Percentiles rank a stretch among this genome's conserved stretches.
Conservation (phyloP, 768 basidiomycete species). For the Suillus weaverae region DNA sequence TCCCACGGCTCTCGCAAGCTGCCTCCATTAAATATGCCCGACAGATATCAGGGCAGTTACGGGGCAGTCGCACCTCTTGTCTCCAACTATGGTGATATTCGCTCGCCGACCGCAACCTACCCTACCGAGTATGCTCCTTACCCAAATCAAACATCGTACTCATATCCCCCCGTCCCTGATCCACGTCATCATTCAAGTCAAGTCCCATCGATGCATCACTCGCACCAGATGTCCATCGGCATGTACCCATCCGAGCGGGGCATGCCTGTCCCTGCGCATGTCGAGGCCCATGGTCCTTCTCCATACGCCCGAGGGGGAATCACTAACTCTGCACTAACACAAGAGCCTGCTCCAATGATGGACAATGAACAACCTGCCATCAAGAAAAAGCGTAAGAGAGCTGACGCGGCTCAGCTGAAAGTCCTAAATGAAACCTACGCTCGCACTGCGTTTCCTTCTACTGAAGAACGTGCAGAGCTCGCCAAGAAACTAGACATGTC, state of each 20-base stretch:
- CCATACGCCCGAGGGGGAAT: conserved; percentile 49
- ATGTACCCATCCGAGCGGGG: conserved; percentile 34
- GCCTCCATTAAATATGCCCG: conserved; percentile 54
- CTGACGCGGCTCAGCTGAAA: conserved; percentile 76
- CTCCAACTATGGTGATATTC: conserved; percentile 45
- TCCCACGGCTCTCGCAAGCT: conserved; percentile 56
- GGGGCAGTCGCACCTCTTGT: conserved; percentile 37
- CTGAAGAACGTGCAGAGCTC: conserved; percentile 77
- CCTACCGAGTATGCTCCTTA: conserved; percentile 54
- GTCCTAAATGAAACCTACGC: conserved; percentile 78
- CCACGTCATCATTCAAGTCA: conserved; percentile 33
- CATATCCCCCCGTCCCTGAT: conserved; percentile 38
- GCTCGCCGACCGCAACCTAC: conserved; percentile 66
- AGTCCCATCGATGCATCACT: conserved; percentile 25
- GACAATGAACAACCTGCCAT: conserved; percentile 64
- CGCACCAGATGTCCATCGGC: conserved; percentile 30
- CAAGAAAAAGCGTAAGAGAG: conserved; percentile 88
- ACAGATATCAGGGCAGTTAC: conserved; percentile 48
- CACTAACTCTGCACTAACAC: conserved; percentile 32
- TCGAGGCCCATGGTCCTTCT: conserved; percentile 40
- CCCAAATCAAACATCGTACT: conserved; percentile 34
- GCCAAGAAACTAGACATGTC: conserved; percentile 82
- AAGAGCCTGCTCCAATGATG: conserved; percentile 35
- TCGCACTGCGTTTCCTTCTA: conserved; percentile 85
- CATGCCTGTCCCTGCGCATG: conserved; percentile 42